These are phyloP conservation scores for Cytospora paraplurivora DNA, from an alignment of 2,329 filamentous ascomycete species.

Conservation along the genomic window DNA sequence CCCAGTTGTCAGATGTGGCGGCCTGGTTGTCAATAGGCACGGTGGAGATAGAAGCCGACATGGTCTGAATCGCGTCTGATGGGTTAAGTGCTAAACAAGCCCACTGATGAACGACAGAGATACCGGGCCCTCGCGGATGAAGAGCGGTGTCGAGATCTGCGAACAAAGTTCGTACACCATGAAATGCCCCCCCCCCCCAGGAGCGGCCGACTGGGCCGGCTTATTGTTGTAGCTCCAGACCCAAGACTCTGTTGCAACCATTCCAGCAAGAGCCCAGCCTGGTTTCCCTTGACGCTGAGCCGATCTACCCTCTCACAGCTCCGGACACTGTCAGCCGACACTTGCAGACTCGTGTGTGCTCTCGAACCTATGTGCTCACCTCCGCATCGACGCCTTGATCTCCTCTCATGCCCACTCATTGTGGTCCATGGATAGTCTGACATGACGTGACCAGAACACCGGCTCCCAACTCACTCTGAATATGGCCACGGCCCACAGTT, in stretches of 20 bases:
- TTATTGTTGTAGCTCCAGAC: constrained; percentile 15
- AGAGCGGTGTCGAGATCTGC: background rate
- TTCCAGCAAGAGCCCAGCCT: background rate
- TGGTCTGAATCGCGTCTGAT: background rate
- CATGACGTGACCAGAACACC: too few relatives aligned
- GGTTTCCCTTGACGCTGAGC: background rate
- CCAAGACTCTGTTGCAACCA: constrained; percentile 1
- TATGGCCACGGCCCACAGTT: background rate
- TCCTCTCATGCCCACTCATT: too few relatives aligned
- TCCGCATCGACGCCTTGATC: too few relatives aligned
- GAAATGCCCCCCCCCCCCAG: background rate
- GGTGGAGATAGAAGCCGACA: background rate
- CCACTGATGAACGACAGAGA: constrained; percentile 7
- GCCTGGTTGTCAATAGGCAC: background rate
- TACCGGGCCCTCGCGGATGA: background rate
- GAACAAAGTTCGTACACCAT: background rate
- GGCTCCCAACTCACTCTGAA: background rate
- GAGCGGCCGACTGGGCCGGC: constrained; percentile 4
- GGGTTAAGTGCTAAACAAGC: constrained; percentile 34
- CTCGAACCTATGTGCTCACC: background rate
- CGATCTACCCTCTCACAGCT: background rate
- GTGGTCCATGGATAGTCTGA: too few relatives aligned
- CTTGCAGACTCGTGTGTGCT: background rate
- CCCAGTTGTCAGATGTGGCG: background rate
- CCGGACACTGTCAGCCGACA: background rate